Evolutionary conservation across 2,329 filamentous ascomycete species (phyloP), one percentile per base, ranked within the genome.

Genomic region (Onygenales sp.): DNA sequence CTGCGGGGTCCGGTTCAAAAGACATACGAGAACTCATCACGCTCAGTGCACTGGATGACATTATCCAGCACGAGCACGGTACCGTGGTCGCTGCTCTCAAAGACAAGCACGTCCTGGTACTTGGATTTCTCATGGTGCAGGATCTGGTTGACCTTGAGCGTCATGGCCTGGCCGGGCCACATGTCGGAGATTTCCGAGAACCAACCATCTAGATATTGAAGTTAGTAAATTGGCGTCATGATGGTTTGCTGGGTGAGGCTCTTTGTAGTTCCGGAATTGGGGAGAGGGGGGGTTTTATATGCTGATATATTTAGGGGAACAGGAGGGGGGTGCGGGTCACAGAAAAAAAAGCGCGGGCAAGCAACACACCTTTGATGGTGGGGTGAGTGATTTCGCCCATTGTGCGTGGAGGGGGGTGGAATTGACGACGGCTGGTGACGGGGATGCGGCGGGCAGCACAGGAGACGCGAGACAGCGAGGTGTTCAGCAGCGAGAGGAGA

Each of bases 141-240:
- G 68, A 98, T 85, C 80, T 96, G 88, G 74, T 98, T 92, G 75
- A 98, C 93, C 76, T 88, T 90, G 70, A 95, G 86, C 63, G 88
- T 96, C 92, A 97, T 97, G 71, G 93, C 93, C 79, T 97, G 93
- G 72, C 93, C 89, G 58, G 93, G 92, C 93, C 93, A 98, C 92
- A 98, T 97, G 70, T 93, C 79, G 64, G 88, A 95, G 77, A 95
- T 91, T 79, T 98, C 93, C 74, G 90, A 88, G 86, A 98, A 98
- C 93, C 93, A 98, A 78, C 92, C 93, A 95, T 97, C 93, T 95
- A 63, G 13, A 55, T 45, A 44, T 27, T 27, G 45, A 32, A 46
- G 52, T 46, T 48, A 43, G 31, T 53, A 42, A 44, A 48, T 52
- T 40, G 27, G 17, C 31, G 10, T 36, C 11, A 34, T 10, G 46